phyloP scores from a whole-genome alignment of 805 yeast genomes.

The Ogataea nonfermentans region DNA sequence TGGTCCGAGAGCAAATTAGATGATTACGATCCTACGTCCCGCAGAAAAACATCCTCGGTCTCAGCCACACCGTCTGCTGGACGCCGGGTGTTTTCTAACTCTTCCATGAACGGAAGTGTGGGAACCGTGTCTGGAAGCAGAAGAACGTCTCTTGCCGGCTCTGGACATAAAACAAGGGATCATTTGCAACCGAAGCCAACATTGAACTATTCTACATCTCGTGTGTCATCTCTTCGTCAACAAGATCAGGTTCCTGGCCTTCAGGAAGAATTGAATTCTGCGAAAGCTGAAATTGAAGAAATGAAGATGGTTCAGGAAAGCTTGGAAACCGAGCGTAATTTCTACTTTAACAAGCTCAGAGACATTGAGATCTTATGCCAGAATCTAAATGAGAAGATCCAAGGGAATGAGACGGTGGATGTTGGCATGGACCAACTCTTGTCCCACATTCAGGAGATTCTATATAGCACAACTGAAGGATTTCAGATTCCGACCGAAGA shows the following conservation, averaged over 20 bases:
- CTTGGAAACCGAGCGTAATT: conserved; percentile 79
- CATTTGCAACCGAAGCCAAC: conserved; percentile 8
- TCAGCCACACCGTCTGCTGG: conserved; percentile 12
- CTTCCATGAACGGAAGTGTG: conserved; percentile 12
- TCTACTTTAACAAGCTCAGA: conserved; percentile 84
- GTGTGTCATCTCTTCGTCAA: conserved; percentile 12
- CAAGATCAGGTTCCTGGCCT: conserved; percentile 8
- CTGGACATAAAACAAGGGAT: conserved; percentile 16
- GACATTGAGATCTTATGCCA: conserved; percentile 83
- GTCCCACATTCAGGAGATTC: conserved; percentile 66
- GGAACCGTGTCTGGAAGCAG: conserved; percentile 22
- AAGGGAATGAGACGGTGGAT: conserved; percentile 28
- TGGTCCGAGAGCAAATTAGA: conserved; percentile 79
- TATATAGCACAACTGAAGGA: conserved; percentile 83
- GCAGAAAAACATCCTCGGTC: conserved; percentile 41
- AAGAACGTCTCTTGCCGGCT: conserved; percentile 20
- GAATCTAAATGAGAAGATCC: conserved; percentile 52
- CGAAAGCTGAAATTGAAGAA: conserved; percentile 55
- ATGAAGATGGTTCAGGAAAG: conserved; percentile 59
- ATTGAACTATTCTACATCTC: conserved; percentile 6
- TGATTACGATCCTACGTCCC: conserved; percentile 65
- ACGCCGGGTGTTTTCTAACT: conserved; percentile 18
- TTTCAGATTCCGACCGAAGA: conserved; percentile 57
- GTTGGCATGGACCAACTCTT: conserved; percentile 40
- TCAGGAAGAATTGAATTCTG: conserved; percentile 47